Evolutionary conservation across 2,329 filamentous ascomycete species (phyloP).

Genomic region (Cryoendolithus antarcticus): DNA sequence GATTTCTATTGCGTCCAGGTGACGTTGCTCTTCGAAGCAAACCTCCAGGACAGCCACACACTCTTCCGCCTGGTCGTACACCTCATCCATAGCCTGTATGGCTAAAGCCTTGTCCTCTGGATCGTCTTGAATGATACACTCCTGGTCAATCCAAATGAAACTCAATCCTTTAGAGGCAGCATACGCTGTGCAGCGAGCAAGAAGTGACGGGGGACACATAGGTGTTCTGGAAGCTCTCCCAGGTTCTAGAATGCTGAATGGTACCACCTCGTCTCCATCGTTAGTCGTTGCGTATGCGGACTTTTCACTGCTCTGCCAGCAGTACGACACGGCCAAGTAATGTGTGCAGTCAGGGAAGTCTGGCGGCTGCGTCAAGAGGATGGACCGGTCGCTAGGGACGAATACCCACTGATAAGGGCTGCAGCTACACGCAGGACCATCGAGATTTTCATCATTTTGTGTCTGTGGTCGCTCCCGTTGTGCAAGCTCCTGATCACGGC

Average conservation of each 20-base stretch:
- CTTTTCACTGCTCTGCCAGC: slow-evolving; percentile 2
- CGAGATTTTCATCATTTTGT: too few relatives aligned
- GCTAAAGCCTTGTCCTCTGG: slow-evolving; percentile 4
- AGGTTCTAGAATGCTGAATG: background rate
- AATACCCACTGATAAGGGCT: too few relatives aligned
- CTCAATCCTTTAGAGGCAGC: slow-evolving; percentile 2
- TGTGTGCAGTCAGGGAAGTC: slow-evolving; percentile 2
- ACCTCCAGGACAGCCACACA: slow-evolving; percentile 5
- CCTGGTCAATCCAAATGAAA: slow-evolving; percentile 10
- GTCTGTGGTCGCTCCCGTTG: too few relatives aligned
- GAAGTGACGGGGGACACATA: slow-evolving; percentile 1
- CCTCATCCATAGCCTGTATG: slow-evolving; percentile 10
- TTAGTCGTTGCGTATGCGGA: background rate
- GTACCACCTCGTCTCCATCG: background rate
- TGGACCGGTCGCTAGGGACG: too few relatives aligned
- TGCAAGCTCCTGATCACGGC: too few relatives aligned
- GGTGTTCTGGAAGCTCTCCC: background rate
- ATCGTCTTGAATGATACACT: slow-evolving; percentile 8
- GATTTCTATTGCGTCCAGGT: slow-evolving; percentile 10
- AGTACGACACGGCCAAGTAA: slow-evolving; percentile 6
- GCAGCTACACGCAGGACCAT: too few relatives aligned
- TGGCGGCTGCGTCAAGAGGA: background rate
- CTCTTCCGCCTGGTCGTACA: slow-evolving; percentile 6
- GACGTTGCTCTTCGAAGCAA: slow-evolving; percentile 10
- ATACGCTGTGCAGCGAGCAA: slow-evolving; percentile 5